Evolutionary conservation across 2,329 filamentous ascomycete species (phyloP), one percentile per base, ranked within the genome.

Genomic region (Calonectria montana): DNA sequence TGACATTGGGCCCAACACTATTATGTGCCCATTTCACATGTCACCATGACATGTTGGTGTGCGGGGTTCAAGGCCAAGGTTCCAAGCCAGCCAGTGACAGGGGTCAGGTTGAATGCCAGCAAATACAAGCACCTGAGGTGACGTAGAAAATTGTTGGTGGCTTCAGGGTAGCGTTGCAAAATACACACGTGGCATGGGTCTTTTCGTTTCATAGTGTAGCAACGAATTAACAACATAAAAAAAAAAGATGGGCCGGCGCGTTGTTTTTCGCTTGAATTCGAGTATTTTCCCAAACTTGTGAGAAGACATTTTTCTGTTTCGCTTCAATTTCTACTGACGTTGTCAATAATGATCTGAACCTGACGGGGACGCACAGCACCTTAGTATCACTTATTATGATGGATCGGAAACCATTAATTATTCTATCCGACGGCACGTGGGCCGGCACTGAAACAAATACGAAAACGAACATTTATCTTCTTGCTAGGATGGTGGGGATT

Each of bases 401-500:
- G 53, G 53, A 37, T 9, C 15, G 8, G 4, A 59, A 59, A 18
- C 69, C 69, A 31, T 59, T 71, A 13, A 41, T 76, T 13, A 29
- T 78, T 23, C 69, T 78, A 15, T 70, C 65, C 21, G 76, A 77
- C n/a, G 76, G 76, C 2, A 75, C 72, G 10, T 78, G 76, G 76
- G 71, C 63, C 18, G 76, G 76, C 16, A 73, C 76, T 13, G 75
- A 77, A 43, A 35, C 70, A 1, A 65, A 72, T 1, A 73, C 74
- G 18, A 53, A 37, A 37, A 67, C 72, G 10, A 78, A 78, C 31
- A 72, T 78, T 18, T 69, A 75, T 15, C 57, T 68, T 3, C 59
- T 78, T 8, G 76, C 76, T 2, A 65, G 43, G 16, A 45, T 77
- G 43, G 68, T 78, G 3, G 74, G 73, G 27, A 71, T 72, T 13